These are phyloP conservation scores for Venturiaceae sp. DNA, from an alignment of 2,329 filamentous ascomycete species.

Conservation along the genomic window DNA sequence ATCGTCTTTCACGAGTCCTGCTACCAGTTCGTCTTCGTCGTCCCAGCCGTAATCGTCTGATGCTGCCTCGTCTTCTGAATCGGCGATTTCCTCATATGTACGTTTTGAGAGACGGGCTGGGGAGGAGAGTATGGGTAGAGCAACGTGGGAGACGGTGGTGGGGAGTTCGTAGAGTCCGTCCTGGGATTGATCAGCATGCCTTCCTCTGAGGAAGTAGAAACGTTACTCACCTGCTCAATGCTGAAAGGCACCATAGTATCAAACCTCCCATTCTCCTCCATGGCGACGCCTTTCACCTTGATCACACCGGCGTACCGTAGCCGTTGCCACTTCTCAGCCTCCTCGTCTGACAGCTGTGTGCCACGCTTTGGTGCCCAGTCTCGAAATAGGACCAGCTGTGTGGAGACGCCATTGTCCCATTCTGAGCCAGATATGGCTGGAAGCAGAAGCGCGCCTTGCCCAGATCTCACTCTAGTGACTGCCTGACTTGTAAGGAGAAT, in stretches of 20 bases:
- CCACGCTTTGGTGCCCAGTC: constrained; percentile 44
- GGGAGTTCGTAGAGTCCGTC: constrained; percentile 4
- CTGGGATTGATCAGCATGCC: constrained; percentile 12
- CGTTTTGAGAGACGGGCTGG: constrained; percentile 44
- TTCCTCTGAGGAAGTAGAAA: constrained; percentile 15
- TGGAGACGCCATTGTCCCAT: constrained; percentile 73
- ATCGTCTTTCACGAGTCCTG: neutral
- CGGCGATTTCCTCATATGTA: constrained; percentile 43
- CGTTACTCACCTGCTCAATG: constrained; percentile 35
- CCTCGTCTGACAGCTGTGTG: constrained; percentile 11
- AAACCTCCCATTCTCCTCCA: constrained; percentile 30
- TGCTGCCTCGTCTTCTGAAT: constrained; percentile 49
- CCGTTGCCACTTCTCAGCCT: constrained; percentile 19
- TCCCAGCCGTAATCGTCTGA: constrained; percentile 64
- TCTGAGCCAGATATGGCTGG: constrained; percentile 65
- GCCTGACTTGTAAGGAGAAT: constrained; percentile 71
- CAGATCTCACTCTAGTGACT: constrained; percentile 66
- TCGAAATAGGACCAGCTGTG: constrained; percentile 66
- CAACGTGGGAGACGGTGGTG: neutral
- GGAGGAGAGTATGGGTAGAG: constrained; percentile 9
- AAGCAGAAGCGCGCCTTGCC: constrained; percentile 57
- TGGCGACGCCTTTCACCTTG: constrained; percentile 30
- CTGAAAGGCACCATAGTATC: constrained; percentile 41
- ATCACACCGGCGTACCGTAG: constrained; percentile 33
- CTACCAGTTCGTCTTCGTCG: constrained; percentile 45